Percentiles rank a stretch among this genome's conserved stretches.
These are phyloP conservation scores for Gaeumannomyces tritici DNA, from an alignment of 2,329 filamentous ascomycete genomes.

Conservation along the genomic window DNA sequence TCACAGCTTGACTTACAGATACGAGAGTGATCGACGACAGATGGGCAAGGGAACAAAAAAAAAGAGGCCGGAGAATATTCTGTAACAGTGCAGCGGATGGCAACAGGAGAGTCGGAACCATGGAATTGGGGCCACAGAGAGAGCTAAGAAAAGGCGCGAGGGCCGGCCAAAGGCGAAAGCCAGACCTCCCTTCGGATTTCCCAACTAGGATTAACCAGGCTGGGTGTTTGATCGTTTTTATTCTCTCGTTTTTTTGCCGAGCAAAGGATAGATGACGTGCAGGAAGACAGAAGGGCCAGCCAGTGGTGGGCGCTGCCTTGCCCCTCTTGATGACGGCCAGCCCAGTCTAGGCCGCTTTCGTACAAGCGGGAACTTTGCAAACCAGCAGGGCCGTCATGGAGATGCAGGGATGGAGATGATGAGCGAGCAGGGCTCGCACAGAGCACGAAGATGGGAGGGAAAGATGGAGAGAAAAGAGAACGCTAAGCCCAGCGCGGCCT, in stretches of 20 bases:
- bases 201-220: neutral
- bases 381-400: neutral
- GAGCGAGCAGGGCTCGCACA: too few relatives aligned
- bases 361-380: neutral
- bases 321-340: too few relatives aligned
- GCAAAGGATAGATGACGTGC: neutral
- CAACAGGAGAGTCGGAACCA: neutral
- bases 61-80: neutral
- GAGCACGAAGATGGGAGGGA: too few relatives aligned
- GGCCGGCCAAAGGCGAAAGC: neutral
- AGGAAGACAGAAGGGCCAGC: neutral
- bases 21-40: neutral
- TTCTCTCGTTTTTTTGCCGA: neutral
- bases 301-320: neutral
- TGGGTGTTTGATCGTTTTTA: neutral
- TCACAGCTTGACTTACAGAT: neutral
- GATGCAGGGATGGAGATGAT: neutral
- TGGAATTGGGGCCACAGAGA: too few relatives aligned
- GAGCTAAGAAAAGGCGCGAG: too few relatives aligned
- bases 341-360: neutral
- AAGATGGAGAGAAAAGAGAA: too few relatives aligned
- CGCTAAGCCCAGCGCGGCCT: neutral
- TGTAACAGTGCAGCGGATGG: neutral
- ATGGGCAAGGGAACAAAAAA: neutral
- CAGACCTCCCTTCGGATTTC: neutral